phyloP scores from a whole-genome alignment of 179 eudicot genomes.

The Beta corolliflora region DNA sequence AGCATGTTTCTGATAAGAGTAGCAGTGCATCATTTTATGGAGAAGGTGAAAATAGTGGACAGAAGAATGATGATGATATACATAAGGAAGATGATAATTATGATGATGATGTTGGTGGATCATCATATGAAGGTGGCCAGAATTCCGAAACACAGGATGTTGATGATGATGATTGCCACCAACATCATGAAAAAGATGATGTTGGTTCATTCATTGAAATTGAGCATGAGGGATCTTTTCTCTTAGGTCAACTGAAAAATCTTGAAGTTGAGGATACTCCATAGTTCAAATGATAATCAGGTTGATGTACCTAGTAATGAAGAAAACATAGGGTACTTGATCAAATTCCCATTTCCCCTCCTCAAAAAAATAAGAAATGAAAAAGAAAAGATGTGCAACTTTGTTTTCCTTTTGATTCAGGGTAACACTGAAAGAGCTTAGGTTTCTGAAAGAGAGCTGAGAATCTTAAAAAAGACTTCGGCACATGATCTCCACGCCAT shows the following conservation, averaged over 20 bases:
- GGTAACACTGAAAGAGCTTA: conserved; percentile 19
- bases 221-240: conserved; percentile 28
- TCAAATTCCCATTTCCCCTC: not conserved
- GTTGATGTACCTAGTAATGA: conserved; percentile 1
- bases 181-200: not conserved
- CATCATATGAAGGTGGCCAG: not conserved
- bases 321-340: conserved; percentile 12
- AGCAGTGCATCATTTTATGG: conserved; percentile 8
- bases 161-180: conserved; percentile 6
- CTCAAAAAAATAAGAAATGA: no score
- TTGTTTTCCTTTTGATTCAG: no score
- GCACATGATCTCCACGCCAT: conserved; percentile 7
- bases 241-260: conserved; percentile 21
- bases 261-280: conserved; percentile 25
- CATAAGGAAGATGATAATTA: not conserved
- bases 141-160: not conserved
- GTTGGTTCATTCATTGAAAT: conserved; percentile 11
- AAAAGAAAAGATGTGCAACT: not conserved
- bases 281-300: conserved; percentile 7
- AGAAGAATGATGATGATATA: not conserved
- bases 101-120: conserved; percentile 1
- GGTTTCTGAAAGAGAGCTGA: conserved; percentile 22
- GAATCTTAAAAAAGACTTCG: conserved; percentile 21
- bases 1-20: conserved; percentile 28
- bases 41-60: conserved; percentile 4